phyloP scores from a whole-genome alignment of 2,329 filamentous ascomycete genomes.

The Aspergillaceae sp. region DNA sequence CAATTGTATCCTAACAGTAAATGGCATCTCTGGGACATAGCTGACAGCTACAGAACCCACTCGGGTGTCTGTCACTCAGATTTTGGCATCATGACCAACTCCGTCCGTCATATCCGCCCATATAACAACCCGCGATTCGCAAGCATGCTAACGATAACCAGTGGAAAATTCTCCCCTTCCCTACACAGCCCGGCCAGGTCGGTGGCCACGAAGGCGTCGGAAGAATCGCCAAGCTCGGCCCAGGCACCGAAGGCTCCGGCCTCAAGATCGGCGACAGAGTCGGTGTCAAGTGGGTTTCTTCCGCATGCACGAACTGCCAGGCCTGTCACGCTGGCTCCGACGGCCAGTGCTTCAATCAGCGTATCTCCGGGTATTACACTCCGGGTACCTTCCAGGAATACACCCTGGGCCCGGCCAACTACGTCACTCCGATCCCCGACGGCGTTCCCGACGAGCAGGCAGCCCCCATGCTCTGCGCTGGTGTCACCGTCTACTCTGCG shows the following conservation, averaged over 20 bases:
- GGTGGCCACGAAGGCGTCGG: conserved; percentile 64
- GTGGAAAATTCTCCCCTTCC: conserved; percentile 51
- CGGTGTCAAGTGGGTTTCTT: conserved; percentile 60
- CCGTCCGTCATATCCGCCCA: conserved; percentile 11
- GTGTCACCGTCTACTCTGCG: conserved; percentile 59
- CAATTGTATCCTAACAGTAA: not conserved
- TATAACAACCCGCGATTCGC: too few species aligned
- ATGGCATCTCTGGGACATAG: not conserved
- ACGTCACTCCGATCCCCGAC: conserved; percentile 63
- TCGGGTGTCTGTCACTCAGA: conserved; percentile 60
- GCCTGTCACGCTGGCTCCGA: conserved; percentile 50
- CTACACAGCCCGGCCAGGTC: conserved; percentile 53
- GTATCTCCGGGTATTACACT: conserved; percentile 58
- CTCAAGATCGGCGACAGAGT: conserved; percentile 61
- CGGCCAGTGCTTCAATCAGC: conserved; percentile 47
- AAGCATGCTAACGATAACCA: conserved; percentile 12
- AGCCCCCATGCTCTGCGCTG: conserved; percentile 60
- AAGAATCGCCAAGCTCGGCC: conserved; percentile 56
- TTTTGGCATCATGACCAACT: conserved; percentile 48
- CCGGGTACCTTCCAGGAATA: conserved; percentile 69
- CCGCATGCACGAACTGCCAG: conserved; percentile 47
- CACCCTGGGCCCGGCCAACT: conserved; percentile 53
- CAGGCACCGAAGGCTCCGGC: conserved; percentile 47
- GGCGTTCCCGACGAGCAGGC: conserved; percentile 50
- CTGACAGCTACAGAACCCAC: conserved; percentile 41